phyloP scores from a whole-genome alignment of 495 filamentous ascomycete genomes.

The Hypoxylon perforatum region DNA sequence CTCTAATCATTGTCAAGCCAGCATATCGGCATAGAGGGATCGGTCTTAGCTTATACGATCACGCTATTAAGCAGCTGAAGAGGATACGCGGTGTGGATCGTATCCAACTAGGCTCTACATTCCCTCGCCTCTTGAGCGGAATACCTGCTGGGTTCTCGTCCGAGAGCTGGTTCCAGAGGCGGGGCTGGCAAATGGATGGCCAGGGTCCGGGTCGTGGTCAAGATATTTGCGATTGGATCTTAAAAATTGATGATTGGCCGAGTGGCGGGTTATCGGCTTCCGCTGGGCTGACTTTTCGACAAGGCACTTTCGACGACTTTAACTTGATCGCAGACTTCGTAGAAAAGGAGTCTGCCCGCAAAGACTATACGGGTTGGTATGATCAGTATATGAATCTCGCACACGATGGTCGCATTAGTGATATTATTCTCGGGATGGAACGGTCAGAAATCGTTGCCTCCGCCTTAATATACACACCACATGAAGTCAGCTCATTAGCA shows the following conservation, averaged over 20 bases:
- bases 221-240: slow-evolving; percentile 66
- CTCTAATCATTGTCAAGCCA: slow-evolving; percentile 66
- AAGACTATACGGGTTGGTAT: slow-evolving; percentile 64
- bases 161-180: slow-evolving; percentile 68
- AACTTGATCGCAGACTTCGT: slow-evolving; percentile 65
- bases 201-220: slow-evolving; percentile 56
- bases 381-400: slow-evolving; percentile 64
- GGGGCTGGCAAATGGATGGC: slow-evolving; percentile 65
- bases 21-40: slow-evolving; percentile 65
- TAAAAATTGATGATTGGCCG: slow-evolving; percentile 65
- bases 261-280: slow-evolving; percentile 47
- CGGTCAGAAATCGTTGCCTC: slow-evolving; percentile 60
- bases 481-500: slow-evolving; percentile 61
- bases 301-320: slow-evolving; percentile 64
- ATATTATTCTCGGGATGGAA: slow-evolving; percentile 62
- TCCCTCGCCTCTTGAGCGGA: slow-evolving; percentile 69
- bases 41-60: slow-evolving; percentile 66
- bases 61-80: slow-evolving; percentile 63
- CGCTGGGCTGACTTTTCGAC: slow-evolving; percentile 55
- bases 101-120: slow-evolving; percentile 69
- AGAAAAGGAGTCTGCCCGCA: slow-evolving; percentile 53
- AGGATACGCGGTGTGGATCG: slow-evolving; percentile 64
- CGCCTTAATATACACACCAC: slow-evolving; percentile 66
- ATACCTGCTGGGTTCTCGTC: slow-evolving; percentile 57
- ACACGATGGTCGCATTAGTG: slow-evolving; percentile 56